A percentile compares a stretch with the other conserved stretches of the same genome.
phyloP scores from a whole-genome alignment of 202 grass and related monocot genomes.

The Miscanthus sacchariflorus region DNA sequence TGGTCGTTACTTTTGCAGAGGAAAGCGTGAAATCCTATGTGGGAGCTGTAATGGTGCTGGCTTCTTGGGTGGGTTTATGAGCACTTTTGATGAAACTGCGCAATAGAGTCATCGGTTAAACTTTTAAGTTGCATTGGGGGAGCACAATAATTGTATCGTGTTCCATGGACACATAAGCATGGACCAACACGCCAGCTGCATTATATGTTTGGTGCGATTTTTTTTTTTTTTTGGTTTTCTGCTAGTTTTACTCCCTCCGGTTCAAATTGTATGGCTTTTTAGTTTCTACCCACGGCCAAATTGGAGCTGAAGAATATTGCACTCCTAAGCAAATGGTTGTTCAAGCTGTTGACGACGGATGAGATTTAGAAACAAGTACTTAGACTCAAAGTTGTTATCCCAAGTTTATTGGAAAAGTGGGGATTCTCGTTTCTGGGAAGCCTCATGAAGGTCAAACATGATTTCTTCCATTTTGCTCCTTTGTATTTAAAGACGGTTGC shows the following conservation, averaged over 20 bases:
- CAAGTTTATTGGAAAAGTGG: background rate
- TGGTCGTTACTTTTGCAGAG: slow-evolving; percentile 45
- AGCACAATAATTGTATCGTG: background rate
- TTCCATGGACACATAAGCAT: background rate
- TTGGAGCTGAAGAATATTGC: background rate
- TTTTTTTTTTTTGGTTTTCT: background rate
- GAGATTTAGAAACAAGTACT: background rate
- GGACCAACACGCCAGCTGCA: background rate
- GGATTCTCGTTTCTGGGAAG: background rate
- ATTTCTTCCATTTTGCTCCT: background rate
- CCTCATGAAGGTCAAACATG: background rate
- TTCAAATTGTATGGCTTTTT: background rate
- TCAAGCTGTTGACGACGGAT: background rate
- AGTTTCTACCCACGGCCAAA: background rate
- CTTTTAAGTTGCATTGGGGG: slow-evolving; percentile 8
- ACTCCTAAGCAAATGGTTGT: background rate
- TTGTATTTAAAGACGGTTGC: background rate
- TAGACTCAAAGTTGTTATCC: background rate
- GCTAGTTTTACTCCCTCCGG: background rate
- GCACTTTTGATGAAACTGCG: slow-evolving; percentile 69
- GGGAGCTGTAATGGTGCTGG: slow-evolving; percentile 94
- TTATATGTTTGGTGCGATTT: background rate
- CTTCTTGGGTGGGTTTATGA: slow-evolving; percentile 91
- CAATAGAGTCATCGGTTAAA: slow-evolving; percentile 20
- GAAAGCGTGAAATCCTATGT: slow-evolving; percentile 87